Percentiles rank a stretch among this genome's conserved stretches.
These are phyloP conservation scores for Suillus weaverae DNA, from an alignment of 768 basidiomycete species.

Conservation along the genomic window DNA sequence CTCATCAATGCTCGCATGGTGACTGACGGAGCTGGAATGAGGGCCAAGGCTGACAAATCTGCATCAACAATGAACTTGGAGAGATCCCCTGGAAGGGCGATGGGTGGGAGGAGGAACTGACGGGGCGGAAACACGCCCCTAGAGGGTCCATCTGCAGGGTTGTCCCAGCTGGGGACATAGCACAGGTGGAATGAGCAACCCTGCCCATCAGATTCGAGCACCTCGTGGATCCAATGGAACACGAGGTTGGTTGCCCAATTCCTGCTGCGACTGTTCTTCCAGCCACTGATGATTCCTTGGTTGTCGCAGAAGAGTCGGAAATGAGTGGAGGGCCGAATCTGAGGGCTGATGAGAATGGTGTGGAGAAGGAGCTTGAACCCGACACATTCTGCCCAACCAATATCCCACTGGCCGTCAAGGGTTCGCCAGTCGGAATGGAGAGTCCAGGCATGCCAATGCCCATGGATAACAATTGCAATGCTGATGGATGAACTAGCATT, in stretches of 20 bases:
- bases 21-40: conserved; percentile 1
- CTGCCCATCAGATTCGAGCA: not conserved
- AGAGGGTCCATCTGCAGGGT: conserved; percentile 13
- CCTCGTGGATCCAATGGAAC: conserved; percentile 14
- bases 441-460: conserved; percentile 27
- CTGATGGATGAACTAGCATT: conserved; percentile 27
- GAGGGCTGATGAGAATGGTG: not conserved
- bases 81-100: conserved; percentile 27
- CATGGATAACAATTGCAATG: conserved; percentile 20
- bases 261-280: not conserved
- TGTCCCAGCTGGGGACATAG: conserved; percentile 7
- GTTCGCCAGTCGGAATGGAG: conserved; percentile 15
- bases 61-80: conserved; percentile 3
- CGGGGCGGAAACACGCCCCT: conserved; percentile 4
- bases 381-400: conserved; percentile 22
- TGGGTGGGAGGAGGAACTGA: conserved; percentile 15
- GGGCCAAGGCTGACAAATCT: conserved; percentile 3
- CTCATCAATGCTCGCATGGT: too few species aligned
- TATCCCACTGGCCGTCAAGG: conserved; percentile 7
- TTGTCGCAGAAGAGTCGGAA: too few species aligned
- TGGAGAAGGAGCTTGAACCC: conserved; percentile 14
- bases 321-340: too few species aligned
- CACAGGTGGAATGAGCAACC: not conserved
- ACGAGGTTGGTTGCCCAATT: conserved; percentile 11
- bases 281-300: too few species aligned